Base-by-base conservation (phyloP, 1,284 basidiomycete species). In the Ceratobasidium sp. region DNA sequence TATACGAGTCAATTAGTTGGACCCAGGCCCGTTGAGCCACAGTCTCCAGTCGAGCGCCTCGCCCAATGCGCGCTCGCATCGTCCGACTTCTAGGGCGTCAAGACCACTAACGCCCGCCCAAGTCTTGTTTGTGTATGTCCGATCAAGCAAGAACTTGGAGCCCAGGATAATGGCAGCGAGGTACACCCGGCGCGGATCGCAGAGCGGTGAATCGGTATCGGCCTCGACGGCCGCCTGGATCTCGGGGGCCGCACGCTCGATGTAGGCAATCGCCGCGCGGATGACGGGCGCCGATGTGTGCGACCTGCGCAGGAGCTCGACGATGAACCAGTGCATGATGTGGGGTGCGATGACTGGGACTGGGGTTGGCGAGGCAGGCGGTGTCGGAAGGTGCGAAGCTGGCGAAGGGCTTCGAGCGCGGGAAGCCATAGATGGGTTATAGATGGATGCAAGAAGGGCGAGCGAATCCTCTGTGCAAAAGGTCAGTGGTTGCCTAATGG, bases 61-160 rank as follows among this genome's bases (percentile, higher is more conserved):
- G 45, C 90, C 90, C 34, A 93, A 83, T 0, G 91, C 89, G 29
- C 89, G 86, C 77, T 93, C 91, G 75, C 91, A 92, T 25, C 90
- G 85, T 31, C 90, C 86, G 60, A 93, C 90, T 79, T 93, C 91
- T 43, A 88, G 82, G 8, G 90, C 85, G 0, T 88, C 87, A 3
- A 93, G 82, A 35, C 91, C 90, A 25, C 89, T 91, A 0, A 93
- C 82, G 75, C 93, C 94, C 5, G 92, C 89, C 95, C 94, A 97
- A 22, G 94, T 94, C 27, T 88, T 86, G 77, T 97, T 96, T 12
- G 92, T 94, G 76, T 95, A 97, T 62, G 91, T 94, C 67, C 91
- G 89, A 75, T 98, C 95, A 80, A 96, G 94, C 70, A 92, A 86
- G 78, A 96, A 96, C 77, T 98, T 98, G 38, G 91, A 90, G 0